Evolutionary conservation across 257 asterid genomes (phyloP).

Genomic region (Penstemon newberryi): DNA sequence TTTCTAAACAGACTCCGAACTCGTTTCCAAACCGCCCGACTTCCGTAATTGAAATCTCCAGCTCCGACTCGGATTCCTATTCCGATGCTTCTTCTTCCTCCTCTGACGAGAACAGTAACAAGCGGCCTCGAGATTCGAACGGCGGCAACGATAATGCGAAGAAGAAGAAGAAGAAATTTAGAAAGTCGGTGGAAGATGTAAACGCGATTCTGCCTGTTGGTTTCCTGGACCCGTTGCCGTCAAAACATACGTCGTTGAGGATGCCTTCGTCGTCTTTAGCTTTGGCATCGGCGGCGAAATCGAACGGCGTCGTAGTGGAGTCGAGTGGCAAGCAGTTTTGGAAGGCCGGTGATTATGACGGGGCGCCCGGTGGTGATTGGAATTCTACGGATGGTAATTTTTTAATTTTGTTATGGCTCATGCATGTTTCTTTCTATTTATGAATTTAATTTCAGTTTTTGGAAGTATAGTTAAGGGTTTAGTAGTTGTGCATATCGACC

Average conservation of each 20-base stretch:
- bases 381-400: conserved; percentile 43
- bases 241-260: conserved; percentile 10
- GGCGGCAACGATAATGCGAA: conserved; percentile 16
- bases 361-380: conserved; percentile 44
- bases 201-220: conserved; percentile 64
- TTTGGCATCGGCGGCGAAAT: conserved; percentile 22
- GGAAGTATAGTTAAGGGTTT: too few relatives aligned
- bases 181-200: conserved; percentile 31
- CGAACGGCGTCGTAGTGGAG: conserved; percentile 21
- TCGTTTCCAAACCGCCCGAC: conserved; percentile 12
- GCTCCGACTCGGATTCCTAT: conserved; percentile 39
- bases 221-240: conserved; percentile 68
- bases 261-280: conserved; percentile 31
- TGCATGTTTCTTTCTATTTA: conserved; percentile 21
- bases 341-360: conserved; percentile 96
- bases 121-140: conserved; percentile 13
- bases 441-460: neutral
- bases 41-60: conserved; percentile 35
- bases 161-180: conserved; percentile 50
- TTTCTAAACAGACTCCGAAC: neutral
- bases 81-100: conserved; percentile 37
- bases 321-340: conserved; percentile 64
- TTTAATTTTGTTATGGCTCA: neutral
- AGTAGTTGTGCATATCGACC: too few relatives aligned
- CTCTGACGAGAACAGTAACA: conserved; percentile 11